A percentile compares a stretch with the other conserved stretches of the same genome.
These are phyloP conservation scores for Lepidium africanum DNA, from an alignment of 345 rosid genomes.

Conservation along the genomic window DNA sequence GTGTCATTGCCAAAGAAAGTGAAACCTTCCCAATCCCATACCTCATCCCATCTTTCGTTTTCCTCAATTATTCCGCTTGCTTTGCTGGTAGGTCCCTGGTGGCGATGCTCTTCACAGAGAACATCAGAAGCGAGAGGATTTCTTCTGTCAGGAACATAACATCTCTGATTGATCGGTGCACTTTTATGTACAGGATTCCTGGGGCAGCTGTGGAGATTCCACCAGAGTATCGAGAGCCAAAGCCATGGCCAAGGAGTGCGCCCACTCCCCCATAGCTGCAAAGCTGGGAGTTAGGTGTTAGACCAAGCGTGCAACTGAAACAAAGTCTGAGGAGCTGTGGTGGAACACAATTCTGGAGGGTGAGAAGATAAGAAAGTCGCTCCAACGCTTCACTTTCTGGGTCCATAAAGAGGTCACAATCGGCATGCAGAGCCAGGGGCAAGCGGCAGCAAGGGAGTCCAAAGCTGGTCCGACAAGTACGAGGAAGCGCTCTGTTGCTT, in stretches of 20 bases:
- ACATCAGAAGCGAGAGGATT: constrained; percentile 72
- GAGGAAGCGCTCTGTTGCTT: constrained; percentile 68
- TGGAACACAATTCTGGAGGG: constrained; percentile 92
- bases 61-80: constrained; percentile 53
- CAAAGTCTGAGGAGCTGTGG: constrained; percentile 81
- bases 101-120: constrained; percentile 71
- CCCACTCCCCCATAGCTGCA: constrained; percentile 79
- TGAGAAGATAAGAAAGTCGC: constrained; percentile 74
- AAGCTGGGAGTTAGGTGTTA: constrained; percentile 47
- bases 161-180: constrained; percentile 64
- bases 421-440: constrained; percentile 99
- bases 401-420: constrained; percentile 79
- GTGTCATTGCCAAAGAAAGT: constrained; percentile 68
- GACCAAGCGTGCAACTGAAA: constrained; percentile 70
- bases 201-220: constrained; percentile 90
- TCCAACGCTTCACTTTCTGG: constrained; percentile 96
- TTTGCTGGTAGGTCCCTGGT: constrained; percentile 42
- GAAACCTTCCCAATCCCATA: constrained; percentile 63
- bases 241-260: constrained; percentile 92
- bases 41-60: constrained; percentile 52
- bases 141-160: constrained; percentile 78
- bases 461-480: constrained; percentile 65
- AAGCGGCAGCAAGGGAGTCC: constrained; percentile 72
- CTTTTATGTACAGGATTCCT: constrained; percentile 74
- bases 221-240: constrained; percentile 71